phyloP scores from a whole-genome alignment of 768 basidiomycete species.

The Guyanaporus albipodus region DNA sequence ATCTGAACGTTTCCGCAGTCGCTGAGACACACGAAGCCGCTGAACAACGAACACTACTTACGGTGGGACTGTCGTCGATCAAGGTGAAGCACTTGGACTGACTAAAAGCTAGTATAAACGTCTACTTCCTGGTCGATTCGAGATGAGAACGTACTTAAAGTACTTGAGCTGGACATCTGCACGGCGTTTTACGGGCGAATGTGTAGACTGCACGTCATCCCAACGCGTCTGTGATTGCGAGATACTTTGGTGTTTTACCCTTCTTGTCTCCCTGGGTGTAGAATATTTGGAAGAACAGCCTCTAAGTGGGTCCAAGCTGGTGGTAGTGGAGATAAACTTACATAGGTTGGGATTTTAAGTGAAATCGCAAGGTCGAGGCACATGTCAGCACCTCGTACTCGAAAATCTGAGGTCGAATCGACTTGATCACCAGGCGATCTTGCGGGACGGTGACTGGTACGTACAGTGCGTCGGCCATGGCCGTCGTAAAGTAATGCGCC shows the following conservation, averaged over 20 bases:
- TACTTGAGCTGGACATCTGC: conserved; percentile 18
- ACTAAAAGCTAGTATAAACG: conserved; percentile 9
- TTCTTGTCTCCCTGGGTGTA: not conserved
- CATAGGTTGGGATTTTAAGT: conserved; percentile 3
- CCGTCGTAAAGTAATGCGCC: conserved; percentile 17
- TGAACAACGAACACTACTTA: not conserved
- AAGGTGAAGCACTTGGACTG: conserved; percentile 20
- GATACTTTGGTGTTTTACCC: not conserved
- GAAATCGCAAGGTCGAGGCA: conserved; percentile 17
- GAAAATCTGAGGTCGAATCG: conserved; percentile 7
- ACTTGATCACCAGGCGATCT: not conserved
- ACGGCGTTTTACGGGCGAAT: conserved; percentile 4
- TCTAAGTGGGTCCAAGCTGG: not conserved
- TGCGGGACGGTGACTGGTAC: not conserved
- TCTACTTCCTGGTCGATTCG: not conserved
- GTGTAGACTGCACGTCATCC: too few species aligned
- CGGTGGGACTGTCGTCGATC: conserved; percentile 22
- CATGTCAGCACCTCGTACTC: conserved; percentile 25
- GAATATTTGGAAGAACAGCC: not conserved
- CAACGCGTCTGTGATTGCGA: conserved; percentile 17
- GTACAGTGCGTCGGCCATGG: conserved; percentile 11
- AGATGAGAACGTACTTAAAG: conserved; percentile 13
- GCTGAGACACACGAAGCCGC: not conserved
- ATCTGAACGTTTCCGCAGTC: conserved; percentile 8
- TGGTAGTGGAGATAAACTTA: conserved; percentile 7